Base-by-base conservation (phyloP, 768 basidiomycete genomes). In the Kwoniella shandongensis region DNA sequence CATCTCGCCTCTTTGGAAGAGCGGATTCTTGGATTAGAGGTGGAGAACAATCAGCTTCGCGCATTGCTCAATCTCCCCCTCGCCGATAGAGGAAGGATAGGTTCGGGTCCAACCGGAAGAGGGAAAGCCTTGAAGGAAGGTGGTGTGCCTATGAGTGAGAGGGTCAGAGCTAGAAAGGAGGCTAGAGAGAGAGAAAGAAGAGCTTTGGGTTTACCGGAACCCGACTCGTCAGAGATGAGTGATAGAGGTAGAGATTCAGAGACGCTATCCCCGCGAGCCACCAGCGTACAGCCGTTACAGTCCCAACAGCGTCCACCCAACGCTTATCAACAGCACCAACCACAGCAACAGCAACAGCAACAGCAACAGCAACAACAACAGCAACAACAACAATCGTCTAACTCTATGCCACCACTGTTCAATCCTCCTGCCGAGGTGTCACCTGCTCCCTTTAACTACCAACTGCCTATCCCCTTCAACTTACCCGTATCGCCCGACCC, bases 1-100 rank as follows among this genome's bases (percentile, higher is more conserved):
- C 77, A 78, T 45, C 65, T 78, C 36, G 73, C 74, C 2, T 69
- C 71, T 7, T 55, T 78, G 15, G 77, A 78, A 69, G 77, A 76
- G 46, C 62, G 77, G 13, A 74, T 78, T 57, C 57, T 68, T 18
- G 63, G 69, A 35, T 65, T 78, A 27, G 77, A 78, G 57, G 63
- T 57, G 10, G 77, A 78, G 57, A 78, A 78, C 39, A 64, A 65
- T 7, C 69, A 74, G 47, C 51, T 78, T 3, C 63, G 77, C n/a
- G 61, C 67, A 1, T 44, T 69, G 22, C 57, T 76, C 20, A 60
- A 51, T 27, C 54, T 76, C 11, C 71, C 69, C 10, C 45, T 59
- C 17, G 69, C 62, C 1, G 70, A 69, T 30, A 59, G 69, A 35
- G 59, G 53, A 7, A 53, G 57, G 22, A 74, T 78, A 38, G 72